Base-by-base conservation (phyloP, 306 rosid genomes). In the Biancaea sappan region DNA sequence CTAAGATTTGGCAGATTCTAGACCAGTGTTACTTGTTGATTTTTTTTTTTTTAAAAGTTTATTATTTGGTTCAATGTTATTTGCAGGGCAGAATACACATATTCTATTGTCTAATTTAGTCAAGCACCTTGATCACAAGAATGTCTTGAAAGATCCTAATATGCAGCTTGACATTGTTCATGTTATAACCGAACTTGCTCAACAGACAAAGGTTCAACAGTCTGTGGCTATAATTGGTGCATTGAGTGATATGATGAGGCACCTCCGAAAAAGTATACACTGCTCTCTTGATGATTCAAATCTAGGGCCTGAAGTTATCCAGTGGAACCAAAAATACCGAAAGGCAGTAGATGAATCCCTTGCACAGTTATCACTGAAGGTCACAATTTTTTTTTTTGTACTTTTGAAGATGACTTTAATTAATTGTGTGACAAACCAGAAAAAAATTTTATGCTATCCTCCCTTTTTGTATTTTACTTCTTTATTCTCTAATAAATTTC, bases 51-150 rank as follows among this genome's bases (percentile, higher is more conserved):
- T 67, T n/a, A 38, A 71, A 61, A 28, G 66, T 63, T 62, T 58
- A 62, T 56, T 34, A 67, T 34, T 41, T 51, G 68, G 68, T 77
- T 73, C 48, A 4, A 67, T 61, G 31, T 74, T 65, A 69, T 74
- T 86, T 79, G 76, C 96, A 94, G 98, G 96, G 71, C 93, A 83
- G 58, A 91, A 85, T 87, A 88, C 93, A 22, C 99, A 92, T 47
- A 90, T 88, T 80, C 78, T 94, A 72, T 86, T 94, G 31, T 91
- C 97, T 73, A 89, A 86, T 65, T 83, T 94, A 80, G 86, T 94
- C 80, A 92, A 94, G 84, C 99, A 94, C 91, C 93, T 94, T 32
- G 97, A 94, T 79, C 97, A 94, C 84, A 94, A 87, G 91, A 90
- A 79, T 82, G 97, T 94, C 86, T 89, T 92, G 50, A 87, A 92